Evolutionary conservation across 306 rosid species (phyloP).

Genomic region (Cicer yamashitae): DNA sequence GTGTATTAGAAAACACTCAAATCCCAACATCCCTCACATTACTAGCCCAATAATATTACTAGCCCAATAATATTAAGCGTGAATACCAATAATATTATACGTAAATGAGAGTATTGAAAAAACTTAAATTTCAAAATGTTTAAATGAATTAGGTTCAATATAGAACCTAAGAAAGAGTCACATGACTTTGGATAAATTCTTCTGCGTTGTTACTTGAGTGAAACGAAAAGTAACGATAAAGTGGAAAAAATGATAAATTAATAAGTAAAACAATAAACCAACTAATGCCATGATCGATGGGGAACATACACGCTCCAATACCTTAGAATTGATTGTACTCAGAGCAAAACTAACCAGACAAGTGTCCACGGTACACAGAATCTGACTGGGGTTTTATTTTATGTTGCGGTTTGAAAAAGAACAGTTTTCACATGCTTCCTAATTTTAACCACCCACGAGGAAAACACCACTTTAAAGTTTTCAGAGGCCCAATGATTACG

Average conservation of each 20-base stretch:
- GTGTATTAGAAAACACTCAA: too few relatives aligned
- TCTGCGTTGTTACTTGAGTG: background rate
- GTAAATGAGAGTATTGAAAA: too few relatives aligned
- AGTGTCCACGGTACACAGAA: background rate
- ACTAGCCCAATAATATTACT: too few relatives aligned
- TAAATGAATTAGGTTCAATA: too few relatives aligned
- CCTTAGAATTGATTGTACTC: background rate
- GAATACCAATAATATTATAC: too few relatives aligned
- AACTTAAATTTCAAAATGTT: too few relatives aligned
- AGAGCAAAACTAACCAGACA: constrained; percentile 19
- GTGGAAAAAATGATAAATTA: constrained; percentile 23
- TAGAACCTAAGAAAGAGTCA: too few relatives aligned
- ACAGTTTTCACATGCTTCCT: constrained; percentile 22
- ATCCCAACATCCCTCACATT: too few relatives aligned
- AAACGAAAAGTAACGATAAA: constrained; percentile 23
- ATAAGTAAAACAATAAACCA: background rate
- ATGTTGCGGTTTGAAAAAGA: background rate
- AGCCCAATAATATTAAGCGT: too few relatives aligned
- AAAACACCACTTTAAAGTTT: background rate
- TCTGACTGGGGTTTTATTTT: background rate
- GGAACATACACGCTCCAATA: constrained; percentile 28
- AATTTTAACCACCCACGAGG: background rate
- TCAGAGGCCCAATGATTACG: constrained; percentile 33
- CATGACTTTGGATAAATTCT: background rate
- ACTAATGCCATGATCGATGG: constrained; percentile 1